Conservation (phyloP, 306 rosid species). For the Canavalia ensiformis region DNA sequence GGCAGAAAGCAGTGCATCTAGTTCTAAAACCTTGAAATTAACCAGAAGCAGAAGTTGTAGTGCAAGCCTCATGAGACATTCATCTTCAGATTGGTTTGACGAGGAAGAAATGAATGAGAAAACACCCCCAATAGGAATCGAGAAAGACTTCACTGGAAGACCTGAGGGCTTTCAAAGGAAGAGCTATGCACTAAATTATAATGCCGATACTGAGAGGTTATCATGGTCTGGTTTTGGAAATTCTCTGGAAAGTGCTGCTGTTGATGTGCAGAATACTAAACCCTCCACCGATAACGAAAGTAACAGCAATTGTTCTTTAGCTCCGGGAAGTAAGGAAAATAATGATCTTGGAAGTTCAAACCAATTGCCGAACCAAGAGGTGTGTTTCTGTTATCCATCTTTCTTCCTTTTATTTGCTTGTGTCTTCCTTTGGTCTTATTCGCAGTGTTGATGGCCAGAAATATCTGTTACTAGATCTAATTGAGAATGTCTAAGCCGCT, state of each 20-base stretch:
- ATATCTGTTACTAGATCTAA: constrained; percentile 4
- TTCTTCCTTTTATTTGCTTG: neutral
- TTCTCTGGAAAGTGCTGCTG: constrained; percentile 47
- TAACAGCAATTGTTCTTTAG: constrained; percentile 38
- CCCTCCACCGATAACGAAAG: constrained; percentile 41
- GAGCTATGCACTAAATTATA: constrained; percentile 51
- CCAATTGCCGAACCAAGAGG: constrained; percentile 57
- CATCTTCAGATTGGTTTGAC: constrained; percentile 64
- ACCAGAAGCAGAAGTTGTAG: constrained; percentile 84
- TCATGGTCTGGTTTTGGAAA: constrained; percentile 59
- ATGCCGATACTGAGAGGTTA: constrained; percentile 50
- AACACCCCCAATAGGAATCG: constrained; percentile 60
- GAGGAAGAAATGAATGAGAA: constrained; percentile 58
- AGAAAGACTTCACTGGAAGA: constrained; percentile 58
- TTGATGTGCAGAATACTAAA: constrained; percentile 45
- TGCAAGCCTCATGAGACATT: constrained; percentile 66
- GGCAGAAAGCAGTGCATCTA: constrained; percentile 48
- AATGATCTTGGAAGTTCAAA: constrained; percentile 46
- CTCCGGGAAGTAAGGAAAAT: constrained; percentile 45
- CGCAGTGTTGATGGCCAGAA: neutral
- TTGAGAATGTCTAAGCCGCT: neutral
- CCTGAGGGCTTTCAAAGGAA: constrained; percentile 58
- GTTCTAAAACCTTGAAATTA: constrained; percentile 53
- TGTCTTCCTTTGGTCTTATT: constrained; percentile 34
- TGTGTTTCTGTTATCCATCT: constrained; percentile 48